Base-by-base conservation (phyloP, 345 rosid genomes). In the Lumnitzera littorea region DNA sequence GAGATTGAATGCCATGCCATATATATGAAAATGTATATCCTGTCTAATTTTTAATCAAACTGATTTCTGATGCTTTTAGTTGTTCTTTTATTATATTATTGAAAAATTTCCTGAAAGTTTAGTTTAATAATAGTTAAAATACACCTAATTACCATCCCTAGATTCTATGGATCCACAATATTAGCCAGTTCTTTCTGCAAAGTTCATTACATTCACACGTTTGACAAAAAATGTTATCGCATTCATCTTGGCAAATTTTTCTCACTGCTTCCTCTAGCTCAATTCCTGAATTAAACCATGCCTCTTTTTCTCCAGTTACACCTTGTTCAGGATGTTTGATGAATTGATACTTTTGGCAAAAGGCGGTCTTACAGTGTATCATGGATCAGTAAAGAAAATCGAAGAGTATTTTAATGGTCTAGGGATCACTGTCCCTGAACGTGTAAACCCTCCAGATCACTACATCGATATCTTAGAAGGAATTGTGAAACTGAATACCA, bases 401-500 rank as follows among this genome's bases (percentile, higher is more conserved):
- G 99, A 95, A 70, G 96, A 88, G 68, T 95, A 95, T 72, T 95
- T 95, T 66, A 57, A 84, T 0, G 62, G 84, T 70, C 74, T 95
- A 8, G 99, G 99, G 48, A 91, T 95, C 24, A 61, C 65, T 15
- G 91, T 91, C 14, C 99, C 99, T 2, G 99, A 95, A 27, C 87
- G 97, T 17, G 84, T 78, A 58, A 95, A 91, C 69, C 99, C 97
- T 49, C 97, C 97, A n/a, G 97, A 95, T 76, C 84, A 95, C 80
- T 91, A 79, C 79, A 91, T 91, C 48, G 99, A 95, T 73, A 83
- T 95, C 66, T 74, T 95, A 69, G 99, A 95, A 67, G 99, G 99
- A 59, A 88, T 95, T 66, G 61, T 79, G 54, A 95, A 95, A 72
- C 85, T 77, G 56, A 78, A 65, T 31, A 24, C 77, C 51, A 83